Base-by-base conservation (phyloP, 2,329 filamentous ascomycete species). In the Arthrobotrys sinensis region DNA sequence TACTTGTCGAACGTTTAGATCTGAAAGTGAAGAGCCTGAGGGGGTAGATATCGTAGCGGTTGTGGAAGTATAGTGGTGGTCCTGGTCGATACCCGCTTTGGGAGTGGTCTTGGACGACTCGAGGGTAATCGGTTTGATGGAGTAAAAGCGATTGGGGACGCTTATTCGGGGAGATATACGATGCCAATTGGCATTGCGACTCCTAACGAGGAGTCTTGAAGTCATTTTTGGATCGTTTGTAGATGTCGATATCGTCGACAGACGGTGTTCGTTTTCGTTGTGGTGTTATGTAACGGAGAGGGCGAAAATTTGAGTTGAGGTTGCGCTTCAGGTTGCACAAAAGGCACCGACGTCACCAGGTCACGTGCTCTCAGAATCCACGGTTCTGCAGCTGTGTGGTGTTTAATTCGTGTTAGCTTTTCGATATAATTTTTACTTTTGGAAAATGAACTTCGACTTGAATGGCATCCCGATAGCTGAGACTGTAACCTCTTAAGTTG, bases 21-120 rank as follows among this genome's bases (percentile, higher is more conserved):
- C 85, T 12, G 83, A 83, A 46, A 84, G 71, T 5, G 85, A 83
- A 4, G 55, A 43, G 4, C 82, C 81, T 10, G 83, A 78, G 63
- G 86, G 83, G 12, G 82, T 79, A 3, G 84, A 80, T 4, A 85
- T 83, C 76, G 87, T 87, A 11, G 83, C 82, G 4, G 83, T 82
- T 0, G 86, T 86, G 19, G 81, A 83, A 16, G 85, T 83, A 80
- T 88, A 87, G 80, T 87, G 86, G 80, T 87, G 86, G 81, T 88
- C 87, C 77, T 88, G 87, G 32, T 86, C 82, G 24, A 88, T 78
- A 0, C 85, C 86, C 52, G 85, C 81, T 71, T 82, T 81, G 4
- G 70, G 64, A 7, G 79, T 62, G 19, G 67, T 57, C 14, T 53
- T 78, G 11, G 82, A 72, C 5, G 75, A 68, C 16, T 71, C 62